A percentile compares a stretch with the other conserved stretches of the same genome.
These are phyloP conservation scores for Pythium periplocum DNA, from an alignment of 352 stramenopile genomes.

Conservation along the genomic window DNA sequence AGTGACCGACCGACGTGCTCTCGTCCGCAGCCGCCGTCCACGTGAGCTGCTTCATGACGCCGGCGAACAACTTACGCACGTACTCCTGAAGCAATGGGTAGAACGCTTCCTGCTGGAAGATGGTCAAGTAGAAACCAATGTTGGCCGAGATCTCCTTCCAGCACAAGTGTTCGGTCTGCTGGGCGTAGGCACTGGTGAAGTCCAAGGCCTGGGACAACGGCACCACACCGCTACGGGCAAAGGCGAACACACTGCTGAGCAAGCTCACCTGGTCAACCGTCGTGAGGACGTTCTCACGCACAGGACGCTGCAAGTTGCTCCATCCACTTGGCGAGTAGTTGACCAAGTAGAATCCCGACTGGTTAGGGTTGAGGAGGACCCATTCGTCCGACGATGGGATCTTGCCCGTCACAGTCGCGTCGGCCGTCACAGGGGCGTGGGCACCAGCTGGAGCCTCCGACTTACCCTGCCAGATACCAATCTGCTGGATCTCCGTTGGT, in stretches of 20 bases:
- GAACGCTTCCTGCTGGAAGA: conserved; percentile 59
- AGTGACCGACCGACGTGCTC: conserved; percentile 42
- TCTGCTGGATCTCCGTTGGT: conserved; percentile 36
- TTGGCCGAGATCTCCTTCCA: conserved; percentile 78
- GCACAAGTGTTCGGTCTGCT: conserved; percentile 63
- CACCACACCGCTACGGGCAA: conserved; percentile 71
- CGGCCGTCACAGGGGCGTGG: conserved; percentile 32
- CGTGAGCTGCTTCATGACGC: conserved; percentile 45
- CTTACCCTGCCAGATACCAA: conserved; percentile 55
- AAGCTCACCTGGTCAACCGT: conserved; percentile 91
- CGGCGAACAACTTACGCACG: conserved; percentile 51
- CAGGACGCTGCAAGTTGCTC: conserved; percentile 62
- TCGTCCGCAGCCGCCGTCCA: conserved; percentile 39
- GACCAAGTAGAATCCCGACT: conserved; percentile 94
- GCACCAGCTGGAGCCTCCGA: conserved; percentile 15
- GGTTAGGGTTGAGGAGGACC: conserved; percentile 95
- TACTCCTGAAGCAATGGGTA: conserved; percentile 59
- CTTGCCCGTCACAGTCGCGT: conserved; percentile 56
- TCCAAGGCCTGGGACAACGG: conserved; percentile 51
- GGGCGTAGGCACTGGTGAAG: conserved; percentile 53
- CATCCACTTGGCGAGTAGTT: conserved; percentile 89
- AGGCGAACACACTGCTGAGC: conserved; percentile 91
- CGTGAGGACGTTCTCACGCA: conserved; percentile 48
- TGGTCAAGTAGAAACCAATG: conserved; percentile 47
- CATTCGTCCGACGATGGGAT: conserved; percentile 51